A percentile compares a stretch with the other conserved stretches of the same genome.
Conservation (phyloP, 768 basidiomycete species). For the Pholiota molesta region DNA sequence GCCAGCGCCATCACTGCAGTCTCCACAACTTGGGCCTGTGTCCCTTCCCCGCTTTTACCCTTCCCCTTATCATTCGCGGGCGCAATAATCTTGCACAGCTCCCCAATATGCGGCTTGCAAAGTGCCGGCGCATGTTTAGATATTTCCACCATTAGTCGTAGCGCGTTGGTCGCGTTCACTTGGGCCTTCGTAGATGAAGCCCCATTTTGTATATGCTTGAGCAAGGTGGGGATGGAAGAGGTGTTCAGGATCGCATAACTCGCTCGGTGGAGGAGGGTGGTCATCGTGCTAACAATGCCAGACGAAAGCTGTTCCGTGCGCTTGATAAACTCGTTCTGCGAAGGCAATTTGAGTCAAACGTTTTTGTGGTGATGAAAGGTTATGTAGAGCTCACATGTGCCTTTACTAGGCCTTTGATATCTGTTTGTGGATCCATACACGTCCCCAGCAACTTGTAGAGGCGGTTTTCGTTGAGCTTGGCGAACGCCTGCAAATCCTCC, state of each 20-base stretch:
- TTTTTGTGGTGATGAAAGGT: not conserved
- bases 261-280: constrained; percentile 66
- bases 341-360: not conserved
- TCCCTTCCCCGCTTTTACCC: constrained; percentile 20
- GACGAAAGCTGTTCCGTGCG: constrained; percentile 74
- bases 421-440: constrained; percentile 82
- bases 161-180: constrained; percentile 49
- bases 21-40: constrained; percentile 48
- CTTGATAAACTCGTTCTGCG: constrained; percentile 75
- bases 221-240: constrained; percentile 80
- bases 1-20: constrained; percentile 78
- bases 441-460: constrained; percentile 84
- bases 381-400: constrained; percentile 55
- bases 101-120: constrained; percentile 73
- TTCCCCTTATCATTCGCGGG: constrained; percentile 51
- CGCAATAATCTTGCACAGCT: constrained; percentile 73
- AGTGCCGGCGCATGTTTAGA: constrained; percentile 79
- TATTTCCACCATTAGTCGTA: constrained; percentile 55
- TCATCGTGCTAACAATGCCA: constrained; percentile 67
- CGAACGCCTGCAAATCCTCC: constrained; percentile 83
- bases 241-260: constrained; percentile 79
- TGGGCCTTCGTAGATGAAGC: constrained; percentile 38
- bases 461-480: constrained; percentile 82
- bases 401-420: constrained; percentile 80
- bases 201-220: constrained; percentile 65